Base-by-base conservation (phyloP, 108 stramenopile genomes). In the Nitzschia sp. region DNA sequence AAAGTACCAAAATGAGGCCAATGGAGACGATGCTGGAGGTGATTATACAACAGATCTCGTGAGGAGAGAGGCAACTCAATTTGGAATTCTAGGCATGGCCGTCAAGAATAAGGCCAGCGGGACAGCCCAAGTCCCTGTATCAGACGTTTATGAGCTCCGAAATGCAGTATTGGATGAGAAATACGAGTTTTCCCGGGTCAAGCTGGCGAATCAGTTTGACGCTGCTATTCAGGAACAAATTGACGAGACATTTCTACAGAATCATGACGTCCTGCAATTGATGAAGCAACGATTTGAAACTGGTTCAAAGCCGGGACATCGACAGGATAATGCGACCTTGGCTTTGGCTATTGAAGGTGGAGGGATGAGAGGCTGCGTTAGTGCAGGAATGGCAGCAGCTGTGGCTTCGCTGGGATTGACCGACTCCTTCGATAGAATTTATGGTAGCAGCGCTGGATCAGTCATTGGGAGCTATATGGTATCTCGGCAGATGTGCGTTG, bases 291-390 rank as follows among this genome's bases (percentile, higher is more conserved):
- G 89, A 6, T 81, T 69, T 55, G 47, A 75, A 23, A 73, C 69
- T 0, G 58, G 62, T 21, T 87, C 92, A 17, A 85, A 64, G 34
- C 92, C 92, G 6, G 67, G 67, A 17, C 27, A 75, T 76, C 85
- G 92, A 21, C 68, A 71, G 59, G 91, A 87, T 53, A 84, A 70
- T 6, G 57, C 78, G 13, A 68, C 55, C 16, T 75, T 96, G n/a
- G 92, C 94, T 15, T 53, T 97, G 1, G 80, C 94, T 15, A 93
- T 91, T 45, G 92, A 94, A 73, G 92, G 88, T 29, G 88, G 88
- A 34, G 91, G 76, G 2, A 94, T 91, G 92, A 35, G 89, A 36
- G 92, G 89, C 1, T 86, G 86, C 13, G 84, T 90, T 15, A 62
- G 57, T 46, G 89, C 87, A 8, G 92, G 92, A 4, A 90, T 93